phyloP scores from a whole-genome alignment of 495 filamentous ascomycete genomes.

The Neurospora sp. region DNA sequence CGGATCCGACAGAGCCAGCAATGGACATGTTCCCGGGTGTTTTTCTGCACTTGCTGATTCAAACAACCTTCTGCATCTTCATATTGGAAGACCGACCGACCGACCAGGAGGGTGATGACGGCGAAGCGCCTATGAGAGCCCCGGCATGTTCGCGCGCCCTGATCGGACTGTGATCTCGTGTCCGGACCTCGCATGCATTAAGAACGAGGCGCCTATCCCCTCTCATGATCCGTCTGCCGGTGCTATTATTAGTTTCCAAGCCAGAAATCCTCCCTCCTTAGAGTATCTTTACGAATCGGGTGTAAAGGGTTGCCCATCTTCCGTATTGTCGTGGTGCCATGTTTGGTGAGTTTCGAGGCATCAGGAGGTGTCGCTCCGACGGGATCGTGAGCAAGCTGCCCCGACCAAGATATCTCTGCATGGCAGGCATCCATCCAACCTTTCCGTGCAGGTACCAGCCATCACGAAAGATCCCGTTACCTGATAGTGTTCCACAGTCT shows the following conservation, averaged over 20 bases:
- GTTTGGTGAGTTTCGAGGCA: not conserved
- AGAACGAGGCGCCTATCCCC: not conserved
- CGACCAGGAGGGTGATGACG: not conserved
- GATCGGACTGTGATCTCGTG: not conserved
- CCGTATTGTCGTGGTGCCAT: not conserved
- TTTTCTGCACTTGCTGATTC: not conserved
- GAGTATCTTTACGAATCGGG: not conserved
- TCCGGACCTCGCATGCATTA: not conserved
- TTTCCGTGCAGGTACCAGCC: not conserved
- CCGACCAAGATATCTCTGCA: not conserved
- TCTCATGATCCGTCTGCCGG: not conserved
- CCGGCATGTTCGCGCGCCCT: not conserved
- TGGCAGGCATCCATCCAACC: not conserved
- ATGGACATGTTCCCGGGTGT: not conserved
- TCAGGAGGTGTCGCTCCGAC: not conserved
- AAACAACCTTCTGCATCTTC: not conserved
- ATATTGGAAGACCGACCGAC: not conserved
- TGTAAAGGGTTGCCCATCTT: not conserved
- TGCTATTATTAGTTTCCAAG: not conserved
- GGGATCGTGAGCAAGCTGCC: not conserved
- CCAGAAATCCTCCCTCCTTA: not conserved
- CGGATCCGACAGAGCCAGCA: not conserved
- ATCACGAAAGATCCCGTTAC: not conserved
- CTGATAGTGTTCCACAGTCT: not conserved
- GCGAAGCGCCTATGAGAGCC: not conserved